Conservation (phyloP, 108 stramenopile species). For the Mayamaea pseudoterrestris region DNA sequence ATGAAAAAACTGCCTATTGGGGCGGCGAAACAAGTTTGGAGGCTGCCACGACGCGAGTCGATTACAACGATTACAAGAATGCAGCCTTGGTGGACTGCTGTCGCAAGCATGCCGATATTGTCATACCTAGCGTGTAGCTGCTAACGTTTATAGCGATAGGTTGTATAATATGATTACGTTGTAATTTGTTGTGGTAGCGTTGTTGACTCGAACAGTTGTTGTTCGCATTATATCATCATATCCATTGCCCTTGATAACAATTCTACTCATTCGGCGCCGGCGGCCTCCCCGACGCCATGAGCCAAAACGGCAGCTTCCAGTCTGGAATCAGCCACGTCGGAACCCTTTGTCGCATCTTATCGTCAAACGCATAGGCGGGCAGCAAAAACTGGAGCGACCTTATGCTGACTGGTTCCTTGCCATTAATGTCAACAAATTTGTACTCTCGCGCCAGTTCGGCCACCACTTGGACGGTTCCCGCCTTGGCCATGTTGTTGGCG, state of each 20-base stretch:
- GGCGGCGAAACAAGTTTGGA: constrained; percentile 30
- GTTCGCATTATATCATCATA: no score
- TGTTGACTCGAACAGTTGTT: no score
- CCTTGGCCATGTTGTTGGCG: constrained; percentile 34
- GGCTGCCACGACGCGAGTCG: no score
- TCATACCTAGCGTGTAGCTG: no score
- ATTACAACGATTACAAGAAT: no score
- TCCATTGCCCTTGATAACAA: no score
- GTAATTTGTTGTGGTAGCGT: no score
- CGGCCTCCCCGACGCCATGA: constrained; percentile 14
- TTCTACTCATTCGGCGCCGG: constrained; percentile 1
- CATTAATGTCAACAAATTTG: constrained; percentile 67
- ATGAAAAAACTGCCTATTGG: constrained; percentile 39
- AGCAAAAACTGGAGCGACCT: constrained; percentile 48
- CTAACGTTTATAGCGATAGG: no score
- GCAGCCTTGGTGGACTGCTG: no score
- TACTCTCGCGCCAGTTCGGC: constrained; percentile 82
- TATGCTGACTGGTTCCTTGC: constrained; percentile 45
- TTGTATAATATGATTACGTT: no score
- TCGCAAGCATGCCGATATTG: no score
- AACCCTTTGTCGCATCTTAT: background rate
- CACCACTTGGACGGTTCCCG: constrained; percentile 70
- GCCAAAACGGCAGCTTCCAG: constrained; percentile 22
- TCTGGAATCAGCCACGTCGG: constrained; percentile 14
- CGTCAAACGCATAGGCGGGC: constrained; percentile 48